phyloP scores from a whole-genome alignment of 768 basidiomycete species.

The Lyophyllum decastes region DNA sequence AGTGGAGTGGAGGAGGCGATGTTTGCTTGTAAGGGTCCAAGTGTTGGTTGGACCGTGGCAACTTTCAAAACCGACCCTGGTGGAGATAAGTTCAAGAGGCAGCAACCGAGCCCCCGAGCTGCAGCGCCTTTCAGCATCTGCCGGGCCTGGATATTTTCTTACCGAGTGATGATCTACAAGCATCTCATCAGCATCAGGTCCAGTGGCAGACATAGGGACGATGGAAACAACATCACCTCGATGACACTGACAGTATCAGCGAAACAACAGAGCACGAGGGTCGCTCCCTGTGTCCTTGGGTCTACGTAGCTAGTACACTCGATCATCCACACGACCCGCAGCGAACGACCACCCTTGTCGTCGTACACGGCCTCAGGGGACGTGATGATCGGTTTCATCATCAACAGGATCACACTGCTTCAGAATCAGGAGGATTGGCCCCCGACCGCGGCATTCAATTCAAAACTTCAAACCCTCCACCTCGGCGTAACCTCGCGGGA shows the following conservation, averaged over 20 bases:
- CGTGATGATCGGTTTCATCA: slow-evolving; percentile 1
- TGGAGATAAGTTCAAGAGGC: too few species aligned
- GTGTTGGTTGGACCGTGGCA: slow-evolving; percentile 10
- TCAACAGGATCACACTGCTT: too few species aligned
- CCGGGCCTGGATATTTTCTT: neutral
- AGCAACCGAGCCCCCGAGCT: too few species aligned
- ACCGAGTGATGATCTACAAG: neutral
- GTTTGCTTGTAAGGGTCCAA: too few species aligned
- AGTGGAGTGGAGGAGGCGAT: neutral
- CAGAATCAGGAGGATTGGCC: too few species aligned
- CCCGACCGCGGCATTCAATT: too few species aligned
- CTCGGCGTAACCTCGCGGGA: too few species aligned
- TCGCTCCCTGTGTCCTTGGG: neutral
- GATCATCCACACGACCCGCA: neutral
- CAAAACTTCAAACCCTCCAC: neutral
- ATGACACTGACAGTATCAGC: neutral
- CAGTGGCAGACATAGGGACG: neutral
- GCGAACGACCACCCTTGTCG: neutral
- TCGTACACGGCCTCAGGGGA: neutral
- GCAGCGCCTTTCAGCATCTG: too few species aligned
- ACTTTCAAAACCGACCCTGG: slow-evolving; percentile 6
- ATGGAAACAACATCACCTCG: neutral
- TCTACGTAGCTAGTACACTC: neutral
- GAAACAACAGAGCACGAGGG: neutral
- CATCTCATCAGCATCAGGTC: neutral